Percentiles rank a stretch among this genome's conserved stretches.
Conservation (phyloP, 495 filamentous ascomycete species). For the Penicillium chermesinum region DNA sequence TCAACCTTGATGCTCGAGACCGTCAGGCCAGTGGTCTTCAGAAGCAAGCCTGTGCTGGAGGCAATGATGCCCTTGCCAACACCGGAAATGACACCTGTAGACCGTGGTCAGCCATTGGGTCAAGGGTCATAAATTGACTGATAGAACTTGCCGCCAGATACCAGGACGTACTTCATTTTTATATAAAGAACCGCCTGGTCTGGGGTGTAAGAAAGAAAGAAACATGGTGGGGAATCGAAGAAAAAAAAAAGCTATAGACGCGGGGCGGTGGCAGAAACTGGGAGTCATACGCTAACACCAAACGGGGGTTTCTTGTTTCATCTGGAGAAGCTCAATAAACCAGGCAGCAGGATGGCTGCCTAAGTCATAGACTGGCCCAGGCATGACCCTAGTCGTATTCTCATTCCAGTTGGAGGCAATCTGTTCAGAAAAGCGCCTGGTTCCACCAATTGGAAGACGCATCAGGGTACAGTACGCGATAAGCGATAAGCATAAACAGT, state of each 20-base stretch:
- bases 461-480: too few species aligned
- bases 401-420: too few species aligned
- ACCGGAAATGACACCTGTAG: slow-evolving; percentile 66
- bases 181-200: neutral
- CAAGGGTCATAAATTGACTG: neutral
- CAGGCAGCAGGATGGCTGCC: neutral
- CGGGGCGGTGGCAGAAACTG: neutral
- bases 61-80: slow-evolving; percentile 80
- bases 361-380: neutral
- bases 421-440: too few species aligned
- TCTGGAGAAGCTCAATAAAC: too few species aligned
- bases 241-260: neutral
- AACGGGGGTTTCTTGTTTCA: neutral
- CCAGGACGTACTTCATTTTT: neutral
- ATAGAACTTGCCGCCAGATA: neutral
- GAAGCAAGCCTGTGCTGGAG: slow-evolving; percentile 60
- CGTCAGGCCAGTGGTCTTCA: slow-evolving; percentile 67
- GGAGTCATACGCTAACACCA: neutral
- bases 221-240: neutral
- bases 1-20: slow-evolving; percentile 69
- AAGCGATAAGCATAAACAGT: too few species aligned
- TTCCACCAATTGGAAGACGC: too few species aligned
- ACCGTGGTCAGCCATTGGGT: neutral
- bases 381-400: too few species aligned
- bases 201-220: neutral